Conservation (phyloP, 176 grass and related monocot genomes). For the Aegilops speltoides region DNA sequence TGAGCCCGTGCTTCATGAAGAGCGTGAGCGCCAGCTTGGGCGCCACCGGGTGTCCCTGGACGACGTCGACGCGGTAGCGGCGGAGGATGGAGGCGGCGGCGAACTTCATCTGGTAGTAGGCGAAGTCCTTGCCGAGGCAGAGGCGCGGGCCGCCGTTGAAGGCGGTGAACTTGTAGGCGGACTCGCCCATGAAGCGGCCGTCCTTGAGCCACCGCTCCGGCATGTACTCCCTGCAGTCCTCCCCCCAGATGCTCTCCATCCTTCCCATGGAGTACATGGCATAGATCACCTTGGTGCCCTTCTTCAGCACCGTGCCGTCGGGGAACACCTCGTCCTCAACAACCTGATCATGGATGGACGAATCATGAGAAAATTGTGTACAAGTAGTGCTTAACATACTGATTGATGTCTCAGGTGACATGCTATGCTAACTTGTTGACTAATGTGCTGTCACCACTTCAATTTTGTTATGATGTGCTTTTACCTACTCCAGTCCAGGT, state of each 20-base stretch:
- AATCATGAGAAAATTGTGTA: background rate
- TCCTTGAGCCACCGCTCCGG: conserved; percentile 91
- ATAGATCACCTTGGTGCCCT: conserved; percentile 91
- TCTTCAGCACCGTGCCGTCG: conserved; percentile 85
- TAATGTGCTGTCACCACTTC: background rate
- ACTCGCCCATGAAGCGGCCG: conserved; percentile 82
- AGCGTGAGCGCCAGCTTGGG: conserved; percentile 93
- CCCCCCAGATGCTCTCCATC: conserved; percentile 96
- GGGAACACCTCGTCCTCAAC: conserved; percentile 96
- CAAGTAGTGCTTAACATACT: background rate
- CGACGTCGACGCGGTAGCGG: conserved; percentile 63
- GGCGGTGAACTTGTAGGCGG: conserved; percentile 90
- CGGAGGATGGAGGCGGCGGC: conserved; percentile 71
- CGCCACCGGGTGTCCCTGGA: conserved; percentile 58
- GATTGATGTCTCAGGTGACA: too few relatives aligned
- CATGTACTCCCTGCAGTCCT: conserved; percentile 85
- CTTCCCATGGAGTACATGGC: conserved; percentile 90
- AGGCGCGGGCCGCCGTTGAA: conserved; percentile 90
- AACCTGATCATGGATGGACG: conserved; percentile 35
- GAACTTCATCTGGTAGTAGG: conserved; percentile 99
- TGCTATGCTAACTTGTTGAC: background rate
- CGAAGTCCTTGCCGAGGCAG: conserved; percentile 93
- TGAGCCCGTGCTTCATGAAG: conserved; percentile 95
- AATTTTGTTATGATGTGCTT: background rate
- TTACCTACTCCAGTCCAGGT: background rate